Percentiles rank a stretch among this genome's conserved stretches.
Conservation (phyloP, 1,284 basidiomycete species). For the Schizopora paradoxa region DNA sequence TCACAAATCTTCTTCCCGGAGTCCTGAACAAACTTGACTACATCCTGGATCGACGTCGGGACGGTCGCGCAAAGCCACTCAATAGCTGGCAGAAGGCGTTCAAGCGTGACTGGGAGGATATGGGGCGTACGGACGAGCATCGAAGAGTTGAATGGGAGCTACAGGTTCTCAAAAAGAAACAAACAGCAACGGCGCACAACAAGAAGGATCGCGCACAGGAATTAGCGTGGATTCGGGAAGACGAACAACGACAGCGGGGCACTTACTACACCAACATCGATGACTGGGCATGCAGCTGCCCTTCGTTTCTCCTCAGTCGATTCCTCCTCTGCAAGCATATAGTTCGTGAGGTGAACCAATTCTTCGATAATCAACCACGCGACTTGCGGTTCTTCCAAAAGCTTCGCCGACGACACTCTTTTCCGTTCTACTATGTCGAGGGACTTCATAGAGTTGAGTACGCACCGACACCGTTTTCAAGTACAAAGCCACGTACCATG, state of each 20-base stretch:
- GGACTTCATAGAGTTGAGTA: too few relatives aligned
- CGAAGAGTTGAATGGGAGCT: constrained; percentile 4
- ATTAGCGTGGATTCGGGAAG: constrained; percentile 4
- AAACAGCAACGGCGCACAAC: constrained; percentile 1
- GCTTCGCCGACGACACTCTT: too few relatives aligned
- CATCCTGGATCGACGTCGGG: neutral
- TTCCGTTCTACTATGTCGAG: too few relatives aligned
- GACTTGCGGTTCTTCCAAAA: too few relatives aligned
- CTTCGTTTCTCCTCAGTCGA: constrained; percentile 13
- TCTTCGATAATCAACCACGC: too few relatives aligned
- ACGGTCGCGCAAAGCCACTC: neutral
- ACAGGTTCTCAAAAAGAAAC: too few relatives aligned
- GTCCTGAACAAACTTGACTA: neutral
- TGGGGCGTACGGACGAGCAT: constrained; percentile 6
- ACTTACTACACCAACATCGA: constrained; percentile 9
- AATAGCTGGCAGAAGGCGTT: constrained; percentile 10
- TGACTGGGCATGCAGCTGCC: constrained; percentile 15
- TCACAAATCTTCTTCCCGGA: constrained; percentile 5
- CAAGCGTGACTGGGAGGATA: constrained; percentile 6
- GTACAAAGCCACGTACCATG: too few relatives aligned
- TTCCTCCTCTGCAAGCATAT: constrained; percentile 15
- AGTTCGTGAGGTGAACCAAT: constrained; percentile 9
- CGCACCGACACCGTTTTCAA: too few relatives aligned
- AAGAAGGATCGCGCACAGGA: constrained; percentile 8
- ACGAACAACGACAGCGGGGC: neutral